A percentile compares a stretch with the other conserved stretches of the same genome.
Evolutionary conservation across 2,329 filamentous ascomycete species (phyloP).

Genomic region (Ophiosphaerella narmari): DNA sequence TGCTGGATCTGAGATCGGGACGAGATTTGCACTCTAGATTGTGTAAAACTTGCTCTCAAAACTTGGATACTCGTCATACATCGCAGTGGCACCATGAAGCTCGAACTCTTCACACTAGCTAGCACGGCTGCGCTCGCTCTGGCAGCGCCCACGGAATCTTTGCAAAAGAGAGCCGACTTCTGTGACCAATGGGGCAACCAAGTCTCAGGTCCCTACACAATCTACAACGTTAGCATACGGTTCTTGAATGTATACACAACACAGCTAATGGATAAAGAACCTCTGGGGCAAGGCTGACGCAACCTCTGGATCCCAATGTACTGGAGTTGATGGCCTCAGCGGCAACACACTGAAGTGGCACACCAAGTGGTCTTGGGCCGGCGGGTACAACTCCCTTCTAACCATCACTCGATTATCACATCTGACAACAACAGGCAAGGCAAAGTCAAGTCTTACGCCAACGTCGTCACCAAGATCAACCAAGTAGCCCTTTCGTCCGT

Average conservation of each 20-base stretch:
- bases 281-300: slow-evolving; percentile 51
- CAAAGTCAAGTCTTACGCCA: slow-evolving; percentile 52
- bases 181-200: slow-evolving; percentile 40
- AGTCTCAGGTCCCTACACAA: slow-evolving; percentile 36
- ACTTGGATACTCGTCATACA: neutral
- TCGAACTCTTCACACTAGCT: slow-evolving; percentile 28
- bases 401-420: neutral
- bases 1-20: neutral
- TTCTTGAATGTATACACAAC: neutral
- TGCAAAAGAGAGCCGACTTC: slow-evolving; percentile 40
- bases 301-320: slow-evolving; percentile 53
- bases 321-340: slow-evolving; percentile 47
- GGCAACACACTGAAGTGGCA: slow-evolving; percentile 50
- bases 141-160: slow-evolving; percentile 31
- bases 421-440: slow-evolving; percentile 19
- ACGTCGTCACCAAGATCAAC: slow-evolving; percentile 45
- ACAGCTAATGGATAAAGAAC: slow-evolving; percentile 23
- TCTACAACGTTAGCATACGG: slow-evolving; percentile 29
- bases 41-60: neutral
- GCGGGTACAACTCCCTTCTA: slow-evolving; percentile 36
- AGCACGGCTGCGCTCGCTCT: slow-evolving; percentile 35
- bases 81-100: slow-evolving; percentile 30
- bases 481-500: slow-evolving; percentile 43
- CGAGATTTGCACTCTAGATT: neutral
- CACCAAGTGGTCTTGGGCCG: slow-evolving; percentile 51